Percentiles rank a stretch among this genome's conserved stretches.
These are phyloP conservation scores for Ceratocystis cacaofunesta DNA, from an alignment of 2,329 filamentous ascomycete genomes.

Conservation along the genomic window DNA sequence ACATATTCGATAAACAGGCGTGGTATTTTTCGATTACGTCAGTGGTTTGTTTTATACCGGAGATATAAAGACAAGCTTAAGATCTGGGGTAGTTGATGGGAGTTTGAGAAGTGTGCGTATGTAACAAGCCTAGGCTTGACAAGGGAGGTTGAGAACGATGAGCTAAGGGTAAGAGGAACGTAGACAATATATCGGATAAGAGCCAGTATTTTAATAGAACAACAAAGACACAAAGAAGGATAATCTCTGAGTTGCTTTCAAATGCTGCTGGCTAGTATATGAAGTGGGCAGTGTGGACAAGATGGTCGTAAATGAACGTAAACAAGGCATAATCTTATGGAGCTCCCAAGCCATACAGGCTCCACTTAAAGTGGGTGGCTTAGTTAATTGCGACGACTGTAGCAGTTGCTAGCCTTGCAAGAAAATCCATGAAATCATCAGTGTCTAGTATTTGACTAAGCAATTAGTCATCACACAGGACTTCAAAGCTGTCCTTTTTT, in stretches of 20 bases:
- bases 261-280: neutral
- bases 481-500: conserved; percentile 4
- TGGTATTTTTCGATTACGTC: neutral
- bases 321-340: neutral
- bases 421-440: too few relatives aligned
- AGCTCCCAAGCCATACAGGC: neutral
- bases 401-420: neutral
- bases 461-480: neutral
- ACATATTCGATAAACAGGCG: conserved; percentile 28
- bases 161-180: neutral
- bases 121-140: neutral
- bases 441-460: neutral
- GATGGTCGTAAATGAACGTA: neutral
- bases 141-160: neutral
- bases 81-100: neutral
- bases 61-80: neutral
- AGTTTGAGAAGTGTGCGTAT: neutral
- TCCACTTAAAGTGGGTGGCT: conserved; percentile 3
- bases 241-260: neutral
- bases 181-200: neutral
- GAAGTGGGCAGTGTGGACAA: neutral
- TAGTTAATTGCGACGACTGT: neutral
- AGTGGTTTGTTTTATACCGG: neutral
- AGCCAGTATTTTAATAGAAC: neutral
- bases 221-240: neutral